Evolutionary conservation across 2,329 filamentous ascomycete species (phyloP).

Genomic region (Fusarium guadeloupense): DNA sequence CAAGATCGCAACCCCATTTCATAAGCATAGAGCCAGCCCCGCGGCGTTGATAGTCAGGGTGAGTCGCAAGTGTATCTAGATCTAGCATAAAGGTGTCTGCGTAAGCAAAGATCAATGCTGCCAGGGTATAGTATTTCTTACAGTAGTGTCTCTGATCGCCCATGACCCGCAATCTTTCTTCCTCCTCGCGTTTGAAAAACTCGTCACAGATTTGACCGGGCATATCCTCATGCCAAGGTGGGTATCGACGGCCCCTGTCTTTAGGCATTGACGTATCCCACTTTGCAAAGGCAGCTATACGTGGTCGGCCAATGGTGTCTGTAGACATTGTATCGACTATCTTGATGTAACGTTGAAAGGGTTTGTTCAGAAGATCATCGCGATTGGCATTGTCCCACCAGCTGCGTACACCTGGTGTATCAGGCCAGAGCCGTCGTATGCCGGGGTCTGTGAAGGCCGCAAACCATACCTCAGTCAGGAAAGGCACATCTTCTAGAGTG

Average conservation of each 20-base stretch:
- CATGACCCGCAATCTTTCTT: conserved; percentile 28
- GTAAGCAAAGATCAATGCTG: not conserved
- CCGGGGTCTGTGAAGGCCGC: conserved; percentile 24
- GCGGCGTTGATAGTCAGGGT: conserved; percentile 41
- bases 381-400: conserved; percentile 34
- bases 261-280: conserved; percentile 27
- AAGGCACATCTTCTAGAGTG: conserved; percentile 10
- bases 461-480: conserved; percentile 29
- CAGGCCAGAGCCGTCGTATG: conserved; percentile 27
- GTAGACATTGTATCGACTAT: conserved; percentile 18
- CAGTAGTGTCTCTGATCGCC: conserved; percentile 28
- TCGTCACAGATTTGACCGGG: conserved; percentile 20
- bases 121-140: not conserved
- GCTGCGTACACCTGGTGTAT: conserved; percentile 24
- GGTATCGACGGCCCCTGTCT: conserved; percentile 29
- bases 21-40: conserved; percentile 40
- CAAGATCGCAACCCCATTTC: conserved; percentile 39
- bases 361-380: conserved; percentile 22
- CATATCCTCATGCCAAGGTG: conserved; percentile 28
- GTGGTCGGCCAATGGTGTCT: conserved; percentile 7
- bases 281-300: conserved; percentile 33
- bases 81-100: conserved; percentile 14
- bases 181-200: conserved; percentile 26
- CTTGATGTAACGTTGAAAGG: conserved; percentile 33
- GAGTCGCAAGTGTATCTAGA: conserved; percentile 40